These are phyloP conservation scores for Bipolaris oryzae DNA, from an alignment of 2,329 filamentous ascomycete species.

Conservation along the genomic window DNA sequence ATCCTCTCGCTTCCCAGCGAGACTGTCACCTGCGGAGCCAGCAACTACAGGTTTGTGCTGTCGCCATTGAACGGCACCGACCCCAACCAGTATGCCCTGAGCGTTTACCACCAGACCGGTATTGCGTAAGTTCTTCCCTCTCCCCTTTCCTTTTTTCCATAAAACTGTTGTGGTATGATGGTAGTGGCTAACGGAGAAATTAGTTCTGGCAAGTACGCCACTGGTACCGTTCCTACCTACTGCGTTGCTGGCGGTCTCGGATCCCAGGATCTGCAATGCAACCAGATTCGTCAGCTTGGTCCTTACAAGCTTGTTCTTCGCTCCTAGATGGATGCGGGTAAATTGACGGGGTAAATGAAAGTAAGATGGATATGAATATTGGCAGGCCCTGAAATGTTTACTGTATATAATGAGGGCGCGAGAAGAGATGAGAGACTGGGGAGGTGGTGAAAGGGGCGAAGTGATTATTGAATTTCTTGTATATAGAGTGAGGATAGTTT, in stretches of 20 bases:
- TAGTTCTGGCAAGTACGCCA: constrained; percentile 13
- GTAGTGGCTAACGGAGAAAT: too few relatives aligned
- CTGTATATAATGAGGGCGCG: too few relatives aligned
- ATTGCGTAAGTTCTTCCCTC: background rate
- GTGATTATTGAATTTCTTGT: too few relatives aligned
- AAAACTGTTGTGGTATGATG: too few relatives aligned
- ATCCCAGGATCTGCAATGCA: constrained; percentile 26
- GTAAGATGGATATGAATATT: too few relatives aligned
- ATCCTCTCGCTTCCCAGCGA: constrained; percentile 19
- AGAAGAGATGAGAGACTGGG: too few relatives aligned
- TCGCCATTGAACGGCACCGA: background rate
- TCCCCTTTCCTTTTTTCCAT: too few relatives aligned
- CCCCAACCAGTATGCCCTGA: background rate
- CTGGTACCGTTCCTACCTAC: constrained; percentile 21
- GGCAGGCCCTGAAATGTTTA: too few relatives aligned
- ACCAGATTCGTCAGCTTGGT: constrained; percentile 7
- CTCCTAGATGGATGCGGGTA: too few relatives aligned
- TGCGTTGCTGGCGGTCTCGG: constrained; percentile 31
- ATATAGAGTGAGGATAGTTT: too few relatives aligned
- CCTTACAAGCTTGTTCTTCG: background rate
- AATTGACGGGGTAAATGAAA: too few relatives aligned
- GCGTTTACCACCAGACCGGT: background rate
- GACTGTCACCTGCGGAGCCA: background rate
- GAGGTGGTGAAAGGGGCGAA: too few relatives aligned
- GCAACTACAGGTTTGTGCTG: background rate